Base-by-base conservation (phyloP, 371 early-diverging fungal species). In the Paramicrosporidium saccamoebae region DNA sequence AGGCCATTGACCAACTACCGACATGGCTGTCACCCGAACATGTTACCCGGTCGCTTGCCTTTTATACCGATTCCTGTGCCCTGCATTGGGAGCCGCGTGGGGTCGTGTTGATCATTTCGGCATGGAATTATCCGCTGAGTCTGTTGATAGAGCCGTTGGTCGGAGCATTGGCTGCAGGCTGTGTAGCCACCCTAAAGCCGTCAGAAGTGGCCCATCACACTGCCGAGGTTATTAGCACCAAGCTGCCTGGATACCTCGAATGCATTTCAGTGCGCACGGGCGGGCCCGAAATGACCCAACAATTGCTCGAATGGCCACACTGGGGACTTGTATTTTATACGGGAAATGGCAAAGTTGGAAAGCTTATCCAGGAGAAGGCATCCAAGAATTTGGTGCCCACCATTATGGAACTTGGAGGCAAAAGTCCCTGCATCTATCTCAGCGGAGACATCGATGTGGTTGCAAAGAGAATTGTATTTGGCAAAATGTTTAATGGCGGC, bases 251-350 rank as follows among this genome's bases (percentile, higher is more conserved):
- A 29, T 78, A 72, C 37, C 34, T 84, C 32, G 75, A 82, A 29
- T 54, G 54, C 20, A 48, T 63, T 25, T 48, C 48, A 11, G 49
- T 74, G 7, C 56, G 81, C 17, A 63, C 64, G 35, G 86, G 86
- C 18, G 71, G 45, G 16, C 58, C 61, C 2, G 48, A 52, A 5
- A 66, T 77, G 43, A 60, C 78, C 3, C 65, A 74, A 0, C 43
- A 28, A 15, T 39, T 86, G 31, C 48, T 86, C 14, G 40, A 42
- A 29, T 73, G 62, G 29, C 72, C 79, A 37, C 66, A 71, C 33
- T n/a, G n/a, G n/a, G n/a, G n/a, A n/a, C n/a, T n/a, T n/a, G 73
- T 71, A 41, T 66, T 72, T 22, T 84, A 69, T 39, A 84, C 84
- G 6, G 84, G 84, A 28, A 64, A 53, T 32, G 50, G 55, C 12